Evolutionary conservation across 164 flowering plant genomes (phyloP), one percentile per base, ranked within the genome.

Genomic region (Vitis amurensis): DNA sequence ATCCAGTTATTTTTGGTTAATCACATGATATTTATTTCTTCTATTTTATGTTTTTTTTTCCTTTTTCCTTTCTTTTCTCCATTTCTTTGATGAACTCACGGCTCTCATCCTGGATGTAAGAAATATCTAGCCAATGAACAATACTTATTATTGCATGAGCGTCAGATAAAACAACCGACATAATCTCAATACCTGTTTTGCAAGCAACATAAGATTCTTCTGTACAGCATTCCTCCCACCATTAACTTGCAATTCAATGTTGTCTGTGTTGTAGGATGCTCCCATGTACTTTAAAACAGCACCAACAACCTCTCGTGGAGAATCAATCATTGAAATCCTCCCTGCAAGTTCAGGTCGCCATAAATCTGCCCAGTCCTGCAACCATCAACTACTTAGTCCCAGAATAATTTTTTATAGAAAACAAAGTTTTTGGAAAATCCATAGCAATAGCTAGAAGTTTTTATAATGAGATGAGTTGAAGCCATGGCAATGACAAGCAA

Each of bases 291-390:
- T 94, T 79, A 94, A 77, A 70, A 92, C 95, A 50, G 91, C 88
- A 77, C 99, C 99, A 79, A 91, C 68, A 67, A 94, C 85, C 74
- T 92, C 99, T 79, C 99, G 81, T 11, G 97, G 91, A 79, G 93
- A 86, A 80, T 90, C 88, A 74, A 92, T 84, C 99, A 94, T 94
- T 68, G 99, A 81, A 67, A 94, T 94, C 74, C 80, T 92, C n/a
- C 97, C 97, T 37, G 86, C 82, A 82, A 94, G 99, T 73, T 91
- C 97, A 70, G 99, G 95, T 51, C 93, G 85, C 97, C 95, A 94
- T 71, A 94, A 75, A 84, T 94, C 99, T 44, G 76, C 69, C 99
- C 99, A 94, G 74, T 94, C 97, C 99, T 94, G 82, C 82, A 83
- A 63, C 30, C 44, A 37, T 37, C 6, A 37, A 37, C 44, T 37